A percentile compares a stretch with the other conserved stretches of the same genome.
Evolutionary conservation across 257 asterid genomes (phyloP).

Genomic region (Craterostigma plantagineum): DNA sequence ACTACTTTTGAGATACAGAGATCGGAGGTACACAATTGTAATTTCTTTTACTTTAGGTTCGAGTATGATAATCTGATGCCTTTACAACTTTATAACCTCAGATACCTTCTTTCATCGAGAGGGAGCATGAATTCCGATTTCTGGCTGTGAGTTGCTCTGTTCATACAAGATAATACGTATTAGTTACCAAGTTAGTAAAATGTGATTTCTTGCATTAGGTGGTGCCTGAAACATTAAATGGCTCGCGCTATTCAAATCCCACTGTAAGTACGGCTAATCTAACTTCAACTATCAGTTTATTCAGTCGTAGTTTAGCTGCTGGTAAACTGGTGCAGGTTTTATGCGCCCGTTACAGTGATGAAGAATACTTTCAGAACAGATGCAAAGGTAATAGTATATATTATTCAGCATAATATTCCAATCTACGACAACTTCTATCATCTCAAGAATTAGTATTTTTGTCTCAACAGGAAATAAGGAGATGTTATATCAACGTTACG

Average conservation of each 20-base stretch:
- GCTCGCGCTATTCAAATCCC: constrained; percentile 47
- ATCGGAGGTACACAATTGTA: constrained; percentile 98
- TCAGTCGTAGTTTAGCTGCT: constrained; percentile 5
- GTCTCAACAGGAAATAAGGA: constrained; percentile 37
- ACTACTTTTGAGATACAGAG: constrained; percentile 72
- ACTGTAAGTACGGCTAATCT: constrained; percentile 29
- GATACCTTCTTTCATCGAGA: constrained; percentile 77
- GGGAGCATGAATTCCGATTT: constrained; percentile 95
- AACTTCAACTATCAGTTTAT: not conserved
- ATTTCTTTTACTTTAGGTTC: no score
- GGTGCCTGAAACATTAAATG: constrained; percentile 69
- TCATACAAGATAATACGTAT: not conserved
- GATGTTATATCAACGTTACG: constrained; percentile 46
- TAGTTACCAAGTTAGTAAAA: not conserved
- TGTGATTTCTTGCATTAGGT: constrained; percentile 26
- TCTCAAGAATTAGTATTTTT: not conserved
- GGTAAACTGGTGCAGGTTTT: constrained; percentile 48
- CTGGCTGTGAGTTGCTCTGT: constrained; percentile 50
- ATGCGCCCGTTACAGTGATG: constrained; percentile 70
- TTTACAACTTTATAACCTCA: constrained; percentile 19
- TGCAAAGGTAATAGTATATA: constrained; percentile 72
- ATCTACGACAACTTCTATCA: no score
- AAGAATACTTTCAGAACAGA: constrained; percentile 62
- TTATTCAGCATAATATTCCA: no score
- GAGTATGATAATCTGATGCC: no score